Percentiles rank a stretch among this genome's conserved stretches.
phyloP scores from a whole-genome alignment of 106 monocot genomes.

The Acorus gramineus region DNA sequence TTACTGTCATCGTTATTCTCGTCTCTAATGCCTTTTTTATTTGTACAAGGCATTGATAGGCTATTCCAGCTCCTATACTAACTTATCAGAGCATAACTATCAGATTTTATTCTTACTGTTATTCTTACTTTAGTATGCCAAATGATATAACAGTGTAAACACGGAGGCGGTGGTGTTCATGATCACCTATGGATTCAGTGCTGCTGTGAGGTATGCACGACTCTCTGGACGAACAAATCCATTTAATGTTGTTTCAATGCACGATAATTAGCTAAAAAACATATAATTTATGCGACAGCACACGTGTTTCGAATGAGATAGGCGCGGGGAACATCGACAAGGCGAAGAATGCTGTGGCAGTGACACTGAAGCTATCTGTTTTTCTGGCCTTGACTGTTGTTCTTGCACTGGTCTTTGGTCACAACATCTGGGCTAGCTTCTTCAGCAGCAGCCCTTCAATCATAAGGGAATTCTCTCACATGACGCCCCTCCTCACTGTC shows the following conservation, averaged over 20 bases:
- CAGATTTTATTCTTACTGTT: no score
- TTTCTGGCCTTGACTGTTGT: slow-evolving; percentile 28
- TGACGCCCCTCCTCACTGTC: slow-evolving; percentile 49
- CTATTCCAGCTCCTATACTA: no score
- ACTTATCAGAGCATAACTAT: no score
- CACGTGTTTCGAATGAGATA: slow-evolving; percentile 74
- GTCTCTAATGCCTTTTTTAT: no score
- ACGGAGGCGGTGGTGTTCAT: slow-evolving; percentile 61
- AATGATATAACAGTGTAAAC: slow-evolving; percentile 41
- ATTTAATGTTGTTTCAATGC: no score
- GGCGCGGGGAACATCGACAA: slow-evolving; percentile 53
- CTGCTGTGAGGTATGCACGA: slow-evolving; percentile 57
- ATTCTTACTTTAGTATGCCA: neutral
- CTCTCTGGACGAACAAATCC: no score
- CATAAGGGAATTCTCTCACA: slow-evolving; percentile 34
- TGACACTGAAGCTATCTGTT: slow-evolving; percentile 57
- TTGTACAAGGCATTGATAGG: no score
- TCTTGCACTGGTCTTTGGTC: slow-evolving; percentile 28
- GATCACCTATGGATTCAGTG: slow-evolving; percentile 74
- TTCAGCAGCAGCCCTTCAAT: slow-evolving; percentile 50
- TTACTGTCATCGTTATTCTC: no score
- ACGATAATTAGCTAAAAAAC: no score
- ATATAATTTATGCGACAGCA: slow-evolving; percentile 22
- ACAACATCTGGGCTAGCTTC: slow-evolving; percentile 49
- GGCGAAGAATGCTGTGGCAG: slow-evolving; percentile 53